phyloP scores from a whole-genome alignment of 495 filamentous ascomycete genomes.

The Acidiella bohemica region DNA sequence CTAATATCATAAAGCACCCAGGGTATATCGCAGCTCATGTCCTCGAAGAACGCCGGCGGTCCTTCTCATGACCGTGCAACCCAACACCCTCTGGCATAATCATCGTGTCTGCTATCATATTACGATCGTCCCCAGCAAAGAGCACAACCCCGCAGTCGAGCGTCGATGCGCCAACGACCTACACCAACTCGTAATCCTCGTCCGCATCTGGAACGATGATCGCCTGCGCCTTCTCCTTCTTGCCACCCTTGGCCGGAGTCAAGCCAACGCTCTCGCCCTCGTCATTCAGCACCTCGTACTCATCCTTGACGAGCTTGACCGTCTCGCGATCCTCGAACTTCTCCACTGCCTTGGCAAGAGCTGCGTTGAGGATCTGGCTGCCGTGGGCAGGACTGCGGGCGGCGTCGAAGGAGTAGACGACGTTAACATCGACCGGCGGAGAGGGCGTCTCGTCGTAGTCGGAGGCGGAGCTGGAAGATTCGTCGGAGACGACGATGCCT shows the following conservation, averaged over 20 bases:
- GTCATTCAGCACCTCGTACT: constrained; percentile 42
- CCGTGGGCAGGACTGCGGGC: constrained; percentile 34
- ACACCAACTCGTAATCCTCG: constrained; percentile 19
- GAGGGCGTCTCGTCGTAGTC: constrained; percentile 34
- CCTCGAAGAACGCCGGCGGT: background rate
- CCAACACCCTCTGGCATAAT: background rate
- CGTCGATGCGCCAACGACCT: background rate
- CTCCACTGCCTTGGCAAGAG: constrained; percentile 42
- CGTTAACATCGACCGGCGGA: constrained; percentile 30
- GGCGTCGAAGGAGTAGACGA: constrained; percentile 38
- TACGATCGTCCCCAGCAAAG: too few relatives aligned
- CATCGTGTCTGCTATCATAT: too few relatives aligned
- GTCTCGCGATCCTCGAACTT: constrained; percentile 43
- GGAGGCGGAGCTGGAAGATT: constrained; percentile 27
- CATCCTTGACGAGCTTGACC: constrained; percentile 42
- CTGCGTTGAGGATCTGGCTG: constrained; percentile 41
- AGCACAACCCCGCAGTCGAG: background rate
- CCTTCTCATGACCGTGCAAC: background rate
- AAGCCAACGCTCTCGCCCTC: constrained; percentile 26
- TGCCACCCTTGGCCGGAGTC: constrained; percentile 13
- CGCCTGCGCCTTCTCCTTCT: constrained; percentile 12
- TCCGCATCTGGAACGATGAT: constrained; percentile 10
- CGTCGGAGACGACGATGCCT: constrained; percentile 11
- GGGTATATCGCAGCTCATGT: background rate
- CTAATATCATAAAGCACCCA: background rate